Conservation (phyloP, 208 protist species). For the Acanthamoeba lenticulata region DNA sequence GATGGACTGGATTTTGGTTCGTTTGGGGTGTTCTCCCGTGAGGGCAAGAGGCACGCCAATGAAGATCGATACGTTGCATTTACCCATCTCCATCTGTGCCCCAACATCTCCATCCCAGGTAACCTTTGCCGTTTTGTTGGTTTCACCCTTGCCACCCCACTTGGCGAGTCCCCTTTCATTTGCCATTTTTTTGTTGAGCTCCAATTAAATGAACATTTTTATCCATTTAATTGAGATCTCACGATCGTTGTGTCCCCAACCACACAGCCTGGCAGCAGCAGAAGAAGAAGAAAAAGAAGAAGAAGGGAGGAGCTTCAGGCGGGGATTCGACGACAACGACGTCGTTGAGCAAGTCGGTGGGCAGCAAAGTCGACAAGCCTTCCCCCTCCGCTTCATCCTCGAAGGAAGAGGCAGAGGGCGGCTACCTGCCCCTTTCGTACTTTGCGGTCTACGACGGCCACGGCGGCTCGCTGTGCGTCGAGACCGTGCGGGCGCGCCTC, state of each 20-base stretch:
- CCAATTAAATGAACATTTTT: background rate
- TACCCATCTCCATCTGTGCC: background rate
- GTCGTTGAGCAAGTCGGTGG: too few species aligned
- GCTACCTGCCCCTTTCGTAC: constrained; percentile 27
- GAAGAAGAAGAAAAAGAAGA: constrained; percentile 22
- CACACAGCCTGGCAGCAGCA: background rate
- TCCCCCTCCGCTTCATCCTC: too few species aligned
- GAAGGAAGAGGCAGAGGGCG: background rate
- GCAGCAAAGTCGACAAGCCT: too few species aligned
- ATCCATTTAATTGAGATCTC: background rate
- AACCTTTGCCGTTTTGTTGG: background rate
- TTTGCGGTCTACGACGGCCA: constrained; percentile 43
- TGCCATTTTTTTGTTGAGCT: background rate
- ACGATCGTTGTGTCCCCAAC: background rate
- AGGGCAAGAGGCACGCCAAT: background rate
- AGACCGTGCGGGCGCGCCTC: background rate
- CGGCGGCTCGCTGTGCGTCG: background rate
- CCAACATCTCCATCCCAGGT: background rate
- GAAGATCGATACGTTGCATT: constrained; percentile 15
- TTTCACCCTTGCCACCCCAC: background rate
- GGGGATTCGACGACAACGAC: background rate
- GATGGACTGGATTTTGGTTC: background rate
- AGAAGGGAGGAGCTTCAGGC: background rate
- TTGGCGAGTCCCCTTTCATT: background rate
- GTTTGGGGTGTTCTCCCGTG: background rate